Evolutionary conservation across 2,329 filamentous ascomycete genomes (phyloP), one percentile per base, ranked within the genome.

Genomic region (Phaeophleospora eucalypticola): DNA sequence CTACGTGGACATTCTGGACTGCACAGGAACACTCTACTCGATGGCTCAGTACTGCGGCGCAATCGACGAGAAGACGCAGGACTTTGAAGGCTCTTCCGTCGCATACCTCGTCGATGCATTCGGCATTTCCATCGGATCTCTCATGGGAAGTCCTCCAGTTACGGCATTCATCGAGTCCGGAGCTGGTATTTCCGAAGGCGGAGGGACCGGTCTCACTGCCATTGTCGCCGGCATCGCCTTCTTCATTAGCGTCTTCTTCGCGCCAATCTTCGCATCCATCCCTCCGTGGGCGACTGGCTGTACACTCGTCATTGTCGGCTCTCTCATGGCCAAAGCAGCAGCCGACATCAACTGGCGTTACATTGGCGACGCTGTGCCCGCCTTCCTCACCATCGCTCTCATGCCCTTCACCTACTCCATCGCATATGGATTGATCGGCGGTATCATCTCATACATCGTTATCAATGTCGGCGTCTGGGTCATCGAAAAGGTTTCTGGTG

Each of bases 361-460:
- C 68, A 75, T 88, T 51, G 88, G 88, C 43, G 89, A 95, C 65
- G 84, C 87, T 1, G 77, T 94, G 18, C 89, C 89, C 0, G 87
- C 89, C 2, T 94, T 94, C 70, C 72, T 94, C 29, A 89, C 86
- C 41, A 85, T 95, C 53, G 81, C 83, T 47, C 71, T 90, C 51
- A 94, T 95, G 89, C 88, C 89, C 0, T 93, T 94, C 69, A 89
- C 86, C 1, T 95, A 93, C 73, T 87, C 83, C 34, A 93, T 94
- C 61, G 87, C 89, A 10, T 87, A 94, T 61, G 89, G 89, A 39
- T 75, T 95, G 14, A 94, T 94, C 58, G 86, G 80, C 1, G 87
- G 88, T 43, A 85, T 94, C 59, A 75, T 84, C 60, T 81, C 81
- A 33, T 94, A 94, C 68, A 83, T 84, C 36, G 63, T 86, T 53